Conservation (phyloP, 345 rosid genomes). For the Arabidopsis thaliana region TAIR10.1 NC_003076.8:3991501-3992000, state of each 20-base stretch:
- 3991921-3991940: no score
- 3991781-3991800: not conserved
- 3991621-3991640: constrained; percentile 46
- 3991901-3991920: no score
- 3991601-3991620: constrained; percentile 40
- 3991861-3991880: no score
- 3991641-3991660: constrained; percentile 43
- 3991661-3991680: constrained; percentile 32
- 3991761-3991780: constrained; percentile 7
- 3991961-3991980: no score
- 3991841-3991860: no score
- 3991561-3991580: constrained; percentile 27
- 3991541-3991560: constrained; percentile 28
- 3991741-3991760: not conserved
- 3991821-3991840: no score
- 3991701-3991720: not conserved
- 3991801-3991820: no score
- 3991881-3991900: no score
- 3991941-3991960: no score
- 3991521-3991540: constrained; percentile 46
- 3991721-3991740: constrained; percentile 22
- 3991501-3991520: constrained; percentile 35
- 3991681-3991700: constrained; percentile 29
- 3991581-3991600: constrained; percentile 34
- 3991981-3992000: no score